Percentiles rank a stretch among this genome's conserved stretches.
Conservation (phyloP, 768 basidiomycete species). For the Macrocybe gigantea region DNA sequence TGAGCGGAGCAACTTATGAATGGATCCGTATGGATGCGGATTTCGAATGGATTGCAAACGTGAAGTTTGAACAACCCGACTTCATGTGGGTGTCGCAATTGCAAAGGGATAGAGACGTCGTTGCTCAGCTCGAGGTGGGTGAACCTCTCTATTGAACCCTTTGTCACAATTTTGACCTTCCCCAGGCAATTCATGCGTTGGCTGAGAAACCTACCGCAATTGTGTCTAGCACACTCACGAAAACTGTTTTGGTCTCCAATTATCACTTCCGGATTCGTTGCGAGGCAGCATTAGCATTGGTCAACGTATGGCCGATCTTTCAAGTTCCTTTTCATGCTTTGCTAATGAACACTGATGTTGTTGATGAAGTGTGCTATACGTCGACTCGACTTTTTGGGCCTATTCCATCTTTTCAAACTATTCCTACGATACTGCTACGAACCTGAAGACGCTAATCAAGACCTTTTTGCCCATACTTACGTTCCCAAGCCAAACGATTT, state of each 20-base stretch:
- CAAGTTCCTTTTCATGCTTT: conserved; percentile 4
- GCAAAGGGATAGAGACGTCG: conserved; percentile 92
- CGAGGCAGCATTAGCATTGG: conserved; percentile 85
- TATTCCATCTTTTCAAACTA: conserved; percentile 94
- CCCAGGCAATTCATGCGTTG: conserved; percentile 88
- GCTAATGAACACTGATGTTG: not conserved
- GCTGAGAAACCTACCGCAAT: conserved; percentile 77
- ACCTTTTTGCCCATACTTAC: conserved; percentile 81
- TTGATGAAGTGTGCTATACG: conserved; percentile 70
- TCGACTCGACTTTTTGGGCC: conserved; percentile 79
- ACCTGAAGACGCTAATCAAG: conserved; percentile 73
- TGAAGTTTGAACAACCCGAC: conserved; percentile 92
- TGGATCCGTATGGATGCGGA: conserved; percentile 99
- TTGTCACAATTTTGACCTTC: not conserved
- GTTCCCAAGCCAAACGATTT: conserved; percentile 97
- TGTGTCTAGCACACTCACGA: conserved; percentile 87
- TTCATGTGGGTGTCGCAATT: conserved; percentile 99
- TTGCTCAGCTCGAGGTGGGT: conserved; percentile 92
- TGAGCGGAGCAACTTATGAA: conserved; percentile 96
- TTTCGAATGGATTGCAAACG: conserved; percentile 95
- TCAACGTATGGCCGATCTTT: conserved; percentile 50
- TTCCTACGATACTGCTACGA: conserved; percentile 90
- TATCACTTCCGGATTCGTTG: conserved; percentile 96
- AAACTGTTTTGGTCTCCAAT: conserved; percentile 89
- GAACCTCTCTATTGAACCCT: not conserved